These are phyloP conservation scores for Sindora glabra DNA, from an alignment of 306 rosid species.

Conservation along the genomic window DNA sequence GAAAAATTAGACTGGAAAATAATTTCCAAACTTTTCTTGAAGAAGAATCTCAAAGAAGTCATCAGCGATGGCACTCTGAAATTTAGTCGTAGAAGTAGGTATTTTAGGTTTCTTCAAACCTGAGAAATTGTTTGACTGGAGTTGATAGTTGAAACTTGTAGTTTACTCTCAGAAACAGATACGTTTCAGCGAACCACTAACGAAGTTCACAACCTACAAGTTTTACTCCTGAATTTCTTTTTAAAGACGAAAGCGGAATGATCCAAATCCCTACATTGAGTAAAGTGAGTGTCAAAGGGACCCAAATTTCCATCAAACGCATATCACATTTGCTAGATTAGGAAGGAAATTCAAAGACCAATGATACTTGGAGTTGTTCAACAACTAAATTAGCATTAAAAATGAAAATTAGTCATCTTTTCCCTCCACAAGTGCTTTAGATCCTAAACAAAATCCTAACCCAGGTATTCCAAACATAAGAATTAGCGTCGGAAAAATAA, in stretches of 20 bases:
- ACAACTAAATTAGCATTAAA: slow-evolving; percentile 22
- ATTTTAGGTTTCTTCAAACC: slow-evolving; percentile 8
- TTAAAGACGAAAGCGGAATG: slow-evolving; percentile 1
- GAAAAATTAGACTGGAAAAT: background rate
- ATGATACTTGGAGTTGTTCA: slow-evolving; percentile 32
- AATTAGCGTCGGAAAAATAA: slow-evolving; percentile 4
- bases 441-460: slow-evolving; percentile 24
- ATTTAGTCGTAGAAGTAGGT: slow-evolving; percentile 4
- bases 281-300: background rate
- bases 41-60: slow-evolving; percentile 2
- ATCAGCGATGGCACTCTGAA: background rate
- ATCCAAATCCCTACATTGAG: slow-evolving; percentile 9
- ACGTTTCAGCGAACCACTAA: slow-evolving; percentile 14
- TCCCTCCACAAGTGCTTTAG: slow-evolving; percentile 6
- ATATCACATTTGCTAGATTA: background rate
- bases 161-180: slow-evolving; percentile 7
- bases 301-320: slow-evolving; percentile 16
- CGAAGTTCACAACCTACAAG: slow-evolving; percentile 4
- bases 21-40: background rate
- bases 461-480: slow-evolving; percentile 7
- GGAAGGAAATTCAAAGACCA: slow-evolving; percentile 10
- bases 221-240: background rate
- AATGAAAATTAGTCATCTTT: background rate
- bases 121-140: background rate
- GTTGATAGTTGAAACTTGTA: background rate